Percentiles rank a stretch among this genome's conserved stretches.
phyloP scores from a whole-genome alignment of 768 basidiomycete genomes.

The Macrolepiota albuminosa region DNA sequence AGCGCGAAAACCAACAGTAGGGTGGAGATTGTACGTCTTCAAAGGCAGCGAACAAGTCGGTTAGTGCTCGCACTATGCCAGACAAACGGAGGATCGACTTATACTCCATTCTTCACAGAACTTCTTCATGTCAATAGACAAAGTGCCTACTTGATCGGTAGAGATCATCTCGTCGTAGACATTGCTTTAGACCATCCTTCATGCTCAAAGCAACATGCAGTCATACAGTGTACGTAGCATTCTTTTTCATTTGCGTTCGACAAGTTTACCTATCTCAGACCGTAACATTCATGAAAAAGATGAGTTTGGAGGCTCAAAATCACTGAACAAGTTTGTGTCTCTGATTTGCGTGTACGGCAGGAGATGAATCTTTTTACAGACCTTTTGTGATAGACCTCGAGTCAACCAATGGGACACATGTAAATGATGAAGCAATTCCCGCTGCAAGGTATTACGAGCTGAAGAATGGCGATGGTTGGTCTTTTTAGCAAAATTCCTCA shows the following conservation, averaged over 20 bases:
- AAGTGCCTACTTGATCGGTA: slow-evolving; percentile 90
- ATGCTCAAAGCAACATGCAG: slow-evolving; percentile 97
- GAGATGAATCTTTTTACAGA: slow-evolving; percentile 34
- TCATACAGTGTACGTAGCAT: slow-evolving; percentile 74
- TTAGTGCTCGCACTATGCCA: slow-evolving; percentile 34
- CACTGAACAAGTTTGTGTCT: slow-evolving; percentile 72
- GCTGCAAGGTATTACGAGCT: slow-evolving; percentile 85
- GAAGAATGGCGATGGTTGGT: slow-evolving; percentile 68
- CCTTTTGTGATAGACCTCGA: slow-evolving; percentile 98
- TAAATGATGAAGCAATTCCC: slow-evolving; percentile 85
- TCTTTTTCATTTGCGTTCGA: neutral
- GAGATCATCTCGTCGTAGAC: slow-evolving; percentile 82
- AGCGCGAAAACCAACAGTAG: slow-evolving; percentile 83
- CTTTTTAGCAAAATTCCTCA: neutral
- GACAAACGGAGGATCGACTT: neutral
- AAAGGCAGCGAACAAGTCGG: slow-evolving; percentile 92
- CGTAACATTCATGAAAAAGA: slow-evolving; percentile 84
- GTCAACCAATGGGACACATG: slow-evolving; percentile 93
- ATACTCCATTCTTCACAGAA: slow-evolving; percentile 41
- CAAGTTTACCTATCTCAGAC: slow-evolving; percentile 36
- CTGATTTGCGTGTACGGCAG: neutral
- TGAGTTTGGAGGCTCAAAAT: slow-evolving; percentile 77
- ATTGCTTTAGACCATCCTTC: slow-evolving; percentile 94
- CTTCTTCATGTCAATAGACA: slow-evolving; percentile 90
- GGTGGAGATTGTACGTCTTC: slow-evolving; percentile 97